These are phyloP conservation scores for Penicillium paxilli DNA, from an alignment of 495 filamentous ascomycete genomes.

Conservation along the genomic window DNA sequence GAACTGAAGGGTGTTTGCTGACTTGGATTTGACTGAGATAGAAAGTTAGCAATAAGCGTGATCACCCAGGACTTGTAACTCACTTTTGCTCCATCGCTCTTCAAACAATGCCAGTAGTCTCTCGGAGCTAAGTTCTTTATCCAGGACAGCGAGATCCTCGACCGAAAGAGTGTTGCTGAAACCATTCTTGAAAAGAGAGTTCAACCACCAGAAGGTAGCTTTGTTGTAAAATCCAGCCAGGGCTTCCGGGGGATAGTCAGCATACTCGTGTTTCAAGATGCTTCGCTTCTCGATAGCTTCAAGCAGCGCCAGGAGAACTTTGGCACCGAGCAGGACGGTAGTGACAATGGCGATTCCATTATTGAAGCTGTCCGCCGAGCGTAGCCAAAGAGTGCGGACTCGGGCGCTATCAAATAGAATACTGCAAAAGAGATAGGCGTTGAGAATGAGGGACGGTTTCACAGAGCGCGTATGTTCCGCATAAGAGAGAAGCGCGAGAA, in stretches of 20 bases:
- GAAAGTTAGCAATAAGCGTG: constrained; percentile 14
- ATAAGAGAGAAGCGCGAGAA: constrained; percentile 50
- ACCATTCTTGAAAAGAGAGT: constrained; percentile 51
- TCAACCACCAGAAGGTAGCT: constrained; percentile 60
- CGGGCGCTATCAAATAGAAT: constrained; percentile 59
- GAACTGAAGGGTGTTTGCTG: constrained; percentile 44
- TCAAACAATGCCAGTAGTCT: constrained; percentile 36
- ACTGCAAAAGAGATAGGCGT: constrained; percentile 59
- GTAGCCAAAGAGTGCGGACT: constrained; percentile 58
- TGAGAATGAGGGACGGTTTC: constrained; percentile 60
- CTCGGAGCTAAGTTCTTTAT: constrained; percentile 46
- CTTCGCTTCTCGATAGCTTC: constrained; percentile 57
- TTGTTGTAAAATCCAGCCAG: constrained; percentile 53
- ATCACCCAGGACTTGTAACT: neutral
- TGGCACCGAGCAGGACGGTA: constrained; percentile 46
- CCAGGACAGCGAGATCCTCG: constrained; percentile 46
- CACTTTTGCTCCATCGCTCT: constrained; percentile 32
- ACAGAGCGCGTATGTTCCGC: constrained; percentile 57
- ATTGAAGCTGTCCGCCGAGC: constrained; percentile 32
- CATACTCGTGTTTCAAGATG: constrained; percentile 44
- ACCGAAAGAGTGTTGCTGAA: constrained; percentile 42
- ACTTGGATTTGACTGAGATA: constrained; percentile 27
- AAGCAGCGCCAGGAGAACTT: constrained; percentile 48
- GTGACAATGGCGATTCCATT: constrained; percentile 45
- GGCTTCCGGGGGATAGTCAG: constrained; percentile 57